A percentile compares a stretch with the other conserved stretches of the same genome.
phyloP scores from a whole-genome alignment of 2,329 filamentous ascomycete genomes.

The Fusarium austroafricanum region DNA sequence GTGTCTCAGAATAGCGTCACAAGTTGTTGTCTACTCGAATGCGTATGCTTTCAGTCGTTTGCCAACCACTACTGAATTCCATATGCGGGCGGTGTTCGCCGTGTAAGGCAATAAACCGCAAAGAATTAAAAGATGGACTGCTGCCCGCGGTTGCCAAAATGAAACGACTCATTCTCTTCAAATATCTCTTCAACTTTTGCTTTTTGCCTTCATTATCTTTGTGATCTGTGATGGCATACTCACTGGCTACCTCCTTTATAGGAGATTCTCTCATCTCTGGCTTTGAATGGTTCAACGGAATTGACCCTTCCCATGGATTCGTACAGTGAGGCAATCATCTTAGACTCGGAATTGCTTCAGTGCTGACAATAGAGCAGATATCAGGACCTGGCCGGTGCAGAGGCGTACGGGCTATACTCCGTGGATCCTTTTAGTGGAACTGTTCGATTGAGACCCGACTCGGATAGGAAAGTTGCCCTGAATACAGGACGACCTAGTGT shows the following conservation, averaged over 20 bases:
- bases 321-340: conserved; percentile 66
- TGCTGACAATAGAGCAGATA: conserved; percentile 52
- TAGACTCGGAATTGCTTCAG: conserved; percentile 12
- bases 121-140: conserved; percentile 38
- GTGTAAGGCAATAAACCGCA: conserved; percentile 15
- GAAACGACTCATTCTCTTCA: conserved; percentile 12
- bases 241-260: conserved; percentile 57
- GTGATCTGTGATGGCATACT: conserved; percentile 53
- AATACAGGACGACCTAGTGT: conserved; percentile 67
- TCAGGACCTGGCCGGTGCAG: conserved; percentile 56
- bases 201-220: conserved; percentile 8
- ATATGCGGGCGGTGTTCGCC: conserved; percentile 30
- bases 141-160: conserved; percentile 18
- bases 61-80: conserved; percentile 37
- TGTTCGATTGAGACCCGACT: conserved; percentile 61
- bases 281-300: conserved; percentile 63
- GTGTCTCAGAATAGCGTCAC: conserved; percentile 36
- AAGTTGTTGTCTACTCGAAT: conserved; percentile 21
- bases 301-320: conserved; percentile 74
- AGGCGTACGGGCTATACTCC: conserved; percentile 55
- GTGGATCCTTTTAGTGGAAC: conserved; percentile 55
- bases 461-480: conserved; percentile 51
- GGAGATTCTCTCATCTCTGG: conserved; percentile 58
- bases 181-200: conserved; percentile 18
- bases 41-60: conserved; percentile 37